Base-by-base conservation (phyloP, 2,329 filamentous ascomycete genomes). In the Tolypocladium sp. region DNA sequence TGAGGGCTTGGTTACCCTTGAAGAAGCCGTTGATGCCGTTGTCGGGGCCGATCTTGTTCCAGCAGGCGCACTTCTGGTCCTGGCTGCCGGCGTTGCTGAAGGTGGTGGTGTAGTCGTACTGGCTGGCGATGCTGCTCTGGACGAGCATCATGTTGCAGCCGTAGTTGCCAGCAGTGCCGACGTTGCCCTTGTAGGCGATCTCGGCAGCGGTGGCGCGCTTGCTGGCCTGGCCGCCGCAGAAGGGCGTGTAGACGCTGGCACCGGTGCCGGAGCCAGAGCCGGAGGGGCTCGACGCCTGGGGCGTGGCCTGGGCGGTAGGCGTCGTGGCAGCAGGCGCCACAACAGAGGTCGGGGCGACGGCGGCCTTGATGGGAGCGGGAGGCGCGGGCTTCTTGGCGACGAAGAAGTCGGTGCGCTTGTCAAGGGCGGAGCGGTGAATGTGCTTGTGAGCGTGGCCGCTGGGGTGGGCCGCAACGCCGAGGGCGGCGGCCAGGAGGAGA, bases 81-180 rank as follows among this genome's bases (percentile, higher is more conserved):
- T 66, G 56, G 62, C 59, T 67, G 57, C 70, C 69, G 56, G 71
- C 73, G 67, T 75, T 73, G 57, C 67, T 69, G 67, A 80, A 78
- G 63, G 70, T 70, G 61, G 73, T 62, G 25, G 71, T 70, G 73
- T 81, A 79, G 57, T 76, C 61, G 73, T 82, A 82, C 62, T 74
- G 57, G 61, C 65, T 55, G 61, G 70, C 70, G 55, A 75, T 66
- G 55, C 63, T 61, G 59, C 64, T 65, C 63, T 71, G 65, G 60
- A 82, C 68, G 38, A 73, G 62, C 76, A 79, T 77, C 56, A 82
- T 70, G 77, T 83, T 83, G 78, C 79, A 81, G 66, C 79, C 79
- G 68, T 75, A 82, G 60, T 70, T n/a, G 58, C 62, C 65, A 10
- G 60, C 2, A 56, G 67, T 66, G 59, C 80, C 80, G 17, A 69